Conservation (phyloP, 169 alveolate genomes). For the Perkinsus olseni region DNA sequence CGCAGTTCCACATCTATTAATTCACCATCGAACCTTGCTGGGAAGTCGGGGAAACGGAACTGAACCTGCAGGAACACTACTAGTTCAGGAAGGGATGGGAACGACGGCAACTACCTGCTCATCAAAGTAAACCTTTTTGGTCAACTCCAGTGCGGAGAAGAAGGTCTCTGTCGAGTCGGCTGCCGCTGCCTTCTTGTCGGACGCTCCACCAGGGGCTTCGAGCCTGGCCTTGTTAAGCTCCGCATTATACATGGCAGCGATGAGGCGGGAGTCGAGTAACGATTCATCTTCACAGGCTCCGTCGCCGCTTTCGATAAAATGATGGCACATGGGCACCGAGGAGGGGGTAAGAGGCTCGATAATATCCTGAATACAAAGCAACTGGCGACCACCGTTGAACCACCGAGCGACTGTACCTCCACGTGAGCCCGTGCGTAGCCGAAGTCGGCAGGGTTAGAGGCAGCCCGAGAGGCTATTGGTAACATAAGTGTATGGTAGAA, state of each 20-base stretch:
- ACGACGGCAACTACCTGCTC: not conserved
- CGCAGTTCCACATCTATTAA: not conserved
- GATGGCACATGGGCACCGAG: not conserved
- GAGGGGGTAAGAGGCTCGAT: not conserved
- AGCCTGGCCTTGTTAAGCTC: not conserved
- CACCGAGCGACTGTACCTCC: no score
- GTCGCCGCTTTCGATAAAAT: not conserved
- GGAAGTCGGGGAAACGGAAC: not conserved
- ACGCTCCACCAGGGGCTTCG: not conserved
- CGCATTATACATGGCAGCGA: not conserved
- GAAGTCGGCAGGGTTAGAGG: no score
- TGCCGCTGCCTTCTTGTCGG: no score
- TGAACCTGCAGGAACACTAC: not conserved
- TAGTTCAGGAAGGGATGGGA: not conserved
- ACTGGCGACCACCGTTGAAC: not conserved
- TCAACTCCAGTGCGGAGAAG: not conserved
- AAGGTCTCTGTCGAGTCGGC: not conserved
- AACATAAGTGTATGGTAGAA: no score
- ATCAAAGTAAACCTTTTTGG: not conserved
- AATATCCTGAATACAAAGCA: no score
- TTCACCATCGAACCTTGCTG: not conserved
- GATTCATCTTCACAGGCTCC: not conserved
- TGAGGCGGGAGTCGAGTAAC: not conserved
- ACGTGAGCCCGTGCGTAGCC: no score
- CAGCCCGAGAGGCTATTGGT: no score